A percentile compares a stretch with the other conserved stretches of the same genome.
Evolutionary conservation across 2,329 filamentous ascomycete genomes (phyloP).

Genomic region (Thermochaetoides dissita): DNA sequence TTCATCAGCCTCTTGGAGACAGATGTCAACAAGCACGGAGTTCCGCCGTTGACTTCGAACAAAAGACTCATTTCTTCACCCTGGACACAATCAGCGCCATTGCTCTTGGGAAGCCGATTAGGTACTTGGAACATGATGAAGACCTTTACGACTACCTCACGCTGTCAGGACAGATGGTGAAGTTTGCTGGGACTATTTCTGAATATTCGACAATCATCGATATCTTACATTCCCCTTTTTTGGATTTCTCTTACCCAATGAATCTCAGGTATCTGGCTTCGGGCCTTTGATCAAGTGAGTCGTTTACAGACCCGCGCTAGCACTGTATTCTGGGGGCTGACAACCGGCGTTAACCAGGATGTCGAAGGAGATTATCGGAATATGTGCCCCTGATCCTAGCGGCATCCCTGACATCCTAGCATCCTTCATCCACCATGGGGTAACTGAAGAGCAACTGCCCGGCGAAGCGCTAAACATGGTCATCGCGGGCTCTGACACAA

Average conservation of each 20-base stretch:
- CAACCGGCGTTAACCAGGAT: too few relatives aligned
- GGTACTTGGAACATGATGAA: slow-evolving; percentile 31
- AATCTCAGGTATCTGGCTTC: too few relatives aligned
- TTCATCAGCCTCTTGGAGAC: slow-evolving; percentile 24
- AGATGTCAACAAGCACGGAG: slow-evolving; percentile 21
- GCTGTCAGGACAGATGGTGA: too few relatives aligned
- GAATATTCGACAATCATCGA: slow-evolving; percentile 19
- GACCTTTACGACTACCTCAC: slow-evolving; percentile 35
- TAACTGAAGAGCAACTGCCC: slow-evolving; percentile 10
- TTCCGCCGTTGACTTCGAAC: slow-evolving; percentile 34
- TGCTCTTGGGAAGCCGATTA: slow-evolving; percentile 36
- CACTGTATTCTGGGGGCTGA: too few relatives aligned
- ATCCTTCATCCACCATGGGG: slow-evolving; percentile 26
- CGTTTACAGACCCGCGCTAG: too few relatives aligned
- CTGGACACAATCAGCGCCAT: slow-evolving; percentile 42
- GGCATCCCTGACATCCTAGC: slow-evolving; percentile 25
- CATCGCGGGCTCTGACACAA: slow-evolving; percentile 39
- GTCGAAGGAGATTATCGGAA: too few relatives aligned
- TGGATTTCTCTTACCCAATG: too few relatives aligned
- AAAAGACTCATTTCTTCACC: slow-evolving; percentile 38
- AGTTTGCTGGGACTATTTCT: too few relatives aligned
- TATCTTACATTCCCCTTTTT: slow-evolving; percentile 21
- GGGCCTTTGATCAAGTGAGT: too few relatives aligned
- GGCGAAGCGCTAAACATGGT: slow-evolving; percentile 10
- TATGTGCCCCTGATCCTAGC: slow-evolving; percentile 6